Evolutionary conservation across 2,329 filamentous ascomycete genomes (phyloP), one percentile per base, ranked within the genome.

Genomic region (Aspergillus thermomutatus): DNA sequence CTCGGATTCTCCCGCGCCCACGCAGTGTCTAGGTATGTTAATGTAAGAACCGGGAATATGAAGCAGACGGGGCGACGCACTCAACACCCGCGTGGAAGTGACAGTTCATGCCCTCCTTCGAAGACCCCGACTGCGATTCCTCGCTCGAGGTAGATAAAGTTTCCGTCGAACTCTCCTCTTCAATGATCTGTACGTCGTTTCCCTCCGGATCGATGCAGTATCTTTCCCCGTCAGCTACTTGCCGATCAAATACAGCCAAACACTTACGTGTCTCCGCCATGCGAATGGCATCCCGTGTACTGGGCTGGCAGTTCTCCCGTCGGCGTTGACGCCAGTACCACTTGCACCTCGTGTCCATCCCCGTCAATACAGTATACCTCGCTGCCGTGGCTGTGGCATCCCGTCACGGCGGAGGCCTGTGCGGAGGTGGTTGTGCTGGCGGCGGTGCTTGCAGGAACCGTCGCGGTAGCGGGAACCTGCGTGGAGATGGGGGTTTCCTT

Each of bases 51-150:
- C 8, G 19, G 6, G 48, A 23, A 14, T 7, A 9, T n/a, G n/a
- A 14, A 8, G n/a, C 8, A 11, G 7, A 25, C n/a, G 5, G 10
- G 37, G 10, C n/a, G 55, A 75, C 85, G 73, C 76, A 89, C 87
- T 90, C 86, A 23, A 91, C 85, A 40, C 88, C 88, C 9, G 87
- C 87, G 64, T 92, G 88, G 71, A 88, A 90, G 67, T 92, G 89
- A 63, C 87, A 91, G 64, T 83, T 79, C 60, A 79, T 64, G n/a
- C 72, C 74, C 10, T 50, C 53, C 26, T 48, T 31, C 17, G 48
- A 53, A 40, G 57, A 56, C 14, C 60, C 53, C n/a, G 31, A 58
- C n/a, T 34, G 37, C 3, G 14, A 46, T 48, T 25, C 19, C 21
- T 47, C 53, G 17, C 52, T 55, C 7, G 27, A 51, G 53, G 69